These are phyloP conservation scores for Dittrichia graveolens DNA, from an alignment of 129 eudicot genomes.

Conservation along the genomic window DNA sequence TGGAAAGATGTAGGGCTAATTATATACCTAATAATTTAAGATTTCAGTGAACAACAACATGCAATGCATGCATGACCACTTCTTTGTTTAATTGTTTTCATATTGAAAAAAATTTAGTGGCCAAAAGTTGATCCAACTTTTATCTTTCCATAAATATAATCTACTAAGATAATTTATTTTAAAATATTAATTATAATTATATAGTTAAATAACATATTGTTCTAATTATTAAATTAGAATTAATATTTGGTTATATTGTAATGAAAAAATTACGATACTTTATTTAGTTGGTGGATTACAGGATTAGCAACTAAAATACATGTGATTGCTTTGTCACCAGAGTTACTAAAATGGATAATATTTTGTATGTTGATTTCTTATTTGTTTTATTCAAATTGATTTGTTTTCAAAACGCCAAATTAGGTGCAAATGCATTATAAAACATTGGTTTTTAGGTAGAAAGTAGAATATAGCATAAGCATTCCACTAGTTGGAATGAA, in stretches of 20 bases:
- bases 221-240: no score
- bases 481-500: background rate
- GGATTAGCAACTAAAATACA: constrained; percentile 7
- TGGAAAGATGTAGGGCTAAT: background rate
- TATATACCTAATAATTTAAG: background rate
- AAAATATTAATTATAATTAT: background rate
- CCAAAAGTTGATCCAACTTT: constrained; percentile 8
- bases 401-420: background rate
- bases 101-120: background rate
- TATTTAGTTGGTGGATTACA: background rate
- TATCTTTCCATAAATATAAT: background rate
- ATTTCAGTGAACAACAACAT: background rate
- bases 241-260: background rate
- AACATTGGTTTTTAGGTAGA: background rate
- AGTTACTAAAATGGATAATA: background rate
- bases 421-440: background rate
- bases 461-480: no score
- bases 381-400: constrained; percentile 2
- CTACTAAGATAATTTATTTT: background rate
- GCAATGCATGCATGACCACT: constrained; percentile 14
- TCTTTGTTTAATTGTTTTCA: background rate
- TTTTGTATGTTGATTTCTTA: background rate
- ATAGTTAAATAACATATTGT: background rate
- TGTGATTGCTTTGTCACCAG: constrained; percentile 2
- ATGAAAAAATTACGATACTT: background rate